Percentiles rank a stretch among this genome's conserved stretches.
Conservation (phyloP, 441 rosid genomes). For the Gossypium davidsonii region DNA sequence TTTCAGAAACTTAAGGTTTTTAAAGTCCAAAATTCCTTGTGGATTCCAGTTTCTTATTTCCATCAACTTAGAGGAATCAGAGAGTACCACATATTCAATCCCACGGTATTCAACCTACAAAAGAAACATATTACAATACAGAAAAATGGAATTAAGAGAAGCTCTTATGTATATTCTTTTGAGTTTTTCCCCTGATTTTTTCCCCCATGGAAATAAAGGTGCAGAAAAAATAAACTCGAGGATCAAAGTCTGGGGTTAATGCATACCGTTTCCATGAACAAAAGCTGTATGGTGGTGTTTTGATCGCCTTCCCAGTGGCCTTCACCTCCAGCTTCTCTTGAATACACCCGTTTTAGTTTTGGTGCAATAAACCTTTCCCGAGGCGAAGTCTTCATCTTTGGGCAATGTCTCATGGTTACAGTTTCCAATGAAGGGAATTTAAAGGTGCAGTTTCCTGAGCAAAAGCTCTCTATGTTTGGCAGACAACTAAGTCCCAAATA, state of each 20-base stretch:
- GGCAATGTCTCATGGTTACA: conserved; percentile 16
- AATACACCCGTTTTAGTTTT: background rate
- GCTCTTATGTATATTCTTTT: background rate
- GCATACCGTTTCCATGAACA: conserved; percentile 7
- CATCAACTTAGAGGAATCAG: conserved; percentile 2
- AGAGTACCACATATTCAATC: background rate
- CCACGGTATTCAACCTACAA: conserved; percentile 6
- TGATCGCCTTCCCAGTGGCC: background rate
- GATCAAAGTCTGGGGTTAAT: background rate
- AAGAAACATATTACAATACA: background rate
- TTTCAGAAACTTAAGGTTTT: background rate
- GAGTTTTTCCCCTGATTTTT: background rate
- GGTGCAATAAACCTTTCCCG: background rate
- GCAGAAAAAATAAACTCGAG: background rate
- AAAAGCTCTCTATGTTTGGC: conserved; percentile 24
- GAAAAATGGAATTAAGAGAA: background rate
- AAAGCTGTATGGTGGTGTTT: background rate
- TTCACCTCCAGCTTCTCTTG: background rate
- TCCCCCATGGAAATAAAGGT: background rate
- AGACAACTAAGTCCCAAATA: conserved; percentile 16
- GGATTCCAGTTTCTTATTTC: conserved; percentile 8
- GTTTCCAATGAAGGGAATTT: conserved; percentile 22
- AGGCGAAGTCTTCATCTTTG: conserved; percentile 16
- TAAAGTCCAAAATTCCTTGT: background rate
- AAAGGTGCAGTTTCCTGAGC: conserved; percentile 6